Evolutionary conservation across 2,329 filamentous ascomycete species (phyloP), one percentile per base, ranked within the genome.

Genomic region (Fusarium hainanense): DNA sequence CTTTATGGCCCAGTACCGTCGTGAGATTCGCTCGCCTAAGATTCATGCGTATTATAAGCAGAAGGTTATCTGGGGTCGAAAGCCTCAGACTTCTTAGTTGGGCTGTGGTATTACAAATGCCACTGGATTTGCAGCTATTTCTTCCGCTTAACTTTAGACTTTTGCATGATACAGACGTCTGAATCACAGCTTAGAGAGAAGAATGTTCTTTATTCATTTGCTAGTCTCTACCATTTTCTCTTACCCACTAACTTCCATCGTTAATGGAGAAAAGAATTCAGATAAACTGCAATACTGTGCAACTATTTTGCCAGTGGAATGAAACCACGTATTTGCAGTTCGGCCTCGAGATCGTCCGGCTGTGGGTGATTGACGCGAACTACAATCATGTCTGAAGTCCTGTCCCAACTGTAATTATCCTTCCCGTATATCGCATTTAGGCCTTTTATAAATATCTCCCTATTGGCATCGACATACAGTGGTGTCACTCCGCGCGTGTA

Each of bases 21-120:
- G 32, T 1, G 48, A 66, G 23, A 42, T 60, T 13, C 37, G 63
- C 8, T 54, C 63, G 14, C 5, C 46, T 4, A 50, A 66, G 13
- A 54, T 54, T 8, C 63, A 66, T 11, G 47, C 63, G 0, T 66
- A 42, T 27, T 66, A 47, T 3, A n/a, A 40, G 10, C 60, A 66
- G 7, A 66, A 49, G 37, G 48, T 52, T 9, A 44, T 66, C 3
- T 66, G 61, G 48, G 61, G 54, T 6, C 54, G 40, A 0, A 66
- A 54, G n/a, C 61, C 54, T 4, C 16, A 41, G 6, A 6, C 34
- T n/a, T 10, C 18, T 37, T 37, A 37, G 10, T 37, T n/a, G 18
- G 10, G 18, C 18, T n/a, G 3, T 7, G 4, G 18, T 37, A 2
- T 2, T 7, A 12, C 34, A 37, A 9, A 12, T 37, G 1, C 12